Evolutionary conservation across 495 filamentous ascomycete genomes (phyloP), one percentile per base, ranked within the genome.

Genomic region (Rusavskia elegans): DNA sequence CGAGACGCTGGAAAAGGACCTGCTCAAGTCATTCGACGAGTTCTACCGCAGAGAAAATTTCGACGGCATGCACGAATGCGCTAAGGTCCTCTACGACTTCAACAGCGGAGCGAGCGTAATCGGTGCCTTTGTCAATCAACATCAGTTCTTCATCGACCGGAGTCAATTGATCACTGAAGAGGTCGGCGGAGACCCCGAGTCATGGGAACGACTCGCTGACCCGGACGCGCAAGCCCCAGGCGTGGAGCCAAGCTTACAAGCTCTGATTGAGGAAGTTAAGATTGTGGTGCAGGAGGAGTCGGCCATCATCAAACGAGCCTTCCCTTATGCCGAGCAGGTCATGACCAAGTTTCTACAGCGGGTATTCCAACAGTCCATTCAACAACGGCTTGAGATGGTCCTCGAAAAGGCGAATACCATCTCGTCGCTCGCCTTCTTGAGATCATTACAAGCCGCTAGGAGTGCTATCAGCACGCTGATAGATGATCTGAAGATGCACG

Each of bases 231-330:
- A 93, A 51, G 83, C 87, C 2, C 87, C 89, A 2, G 85, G 87
- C 10, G 84, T 96, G 17, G 93, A 99, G 62, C 83, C 87, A 1
- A 94, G 86, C 62, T 69, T 99, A 41, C 88, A 95, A 67, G 87
- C 85, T 17, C 73, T 99, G 49, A 68, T 97, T 23, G 89, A 94
- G 62, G 93, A 97, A 64, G 88, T 97, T 53, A 85, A 83, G 63
- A 80, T 95, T 19, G 86, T 95, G n/a, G 86, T 95, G 61, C 89
- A 97, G 63, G 89, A 95, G 53, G 93, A 97, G 59, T 95, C 89
- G 10, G 83, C 84, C 55, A 95, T 95, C 61, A 96, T 99, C 58
- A 89, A 87, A 61, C 77, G 87, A 27, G 93, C 89, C 5, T 99
- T 99, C 62, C 89, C 93, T 1, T 97, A 87, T 66, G 86, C 94